These are phyloP conservation scores for Closterium sp. DNA, from an alignment of 139 green algal species.

Conservation along the genomic window DNA sequence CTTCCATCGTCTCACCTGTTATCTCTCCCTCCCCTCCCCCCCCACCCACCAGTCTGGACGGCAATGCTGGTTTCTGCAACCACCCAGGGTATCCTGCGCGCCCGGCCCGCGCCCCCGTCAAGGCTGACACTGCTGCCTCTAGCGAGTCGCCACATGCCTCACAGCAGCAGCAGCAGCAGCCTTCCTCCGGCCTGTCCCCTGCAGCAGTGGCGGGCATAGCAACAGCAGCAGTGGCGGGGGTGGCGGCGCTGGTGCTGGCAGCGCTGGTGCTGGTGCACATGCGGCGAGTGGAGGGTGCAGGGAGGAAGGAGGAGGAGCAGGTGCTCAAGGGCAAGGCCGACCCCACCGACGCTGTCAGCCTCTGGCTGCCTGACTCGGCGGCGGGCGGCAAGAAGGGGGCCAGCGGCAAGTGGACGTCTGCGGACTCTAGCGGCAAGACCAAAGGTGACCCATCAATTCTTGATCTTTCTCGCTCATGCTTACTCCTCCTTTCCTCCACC, in stretches of 20 bases:
- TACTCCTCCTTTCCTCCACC: no score
- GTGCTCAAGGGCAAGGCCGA: background rate
- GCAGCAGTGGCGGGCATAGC: background rate
- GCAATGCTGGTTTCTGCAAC: background rate
- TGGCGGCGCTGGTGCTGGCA: background rate
- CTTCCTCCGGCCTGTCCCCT: background rate
- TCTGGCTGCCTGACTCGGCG: background rate
- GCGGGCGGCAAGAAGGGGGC: background rate
- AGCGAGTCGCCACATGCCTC: background rate
- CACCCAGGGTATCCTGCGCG: background rate
- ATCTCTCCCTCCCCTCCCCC: background rate
- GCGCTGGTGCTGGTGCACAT: background rate
- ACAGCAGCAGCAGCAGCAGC: background rate
- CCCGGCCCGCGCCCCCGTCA: background rate
- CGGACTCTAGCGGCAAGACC: background rate
- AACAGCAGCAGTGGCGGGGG: background rate
- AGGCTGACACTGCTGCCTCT: background rate
- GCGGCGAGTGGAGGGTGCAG: background rate
- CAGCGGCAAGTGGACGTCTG: background rate
- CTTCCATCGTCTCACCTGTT: background rate
- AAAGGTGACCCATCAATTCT: background rate
- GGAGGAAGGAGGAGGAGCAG: background rate
- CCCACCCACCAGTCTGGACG: background rate
- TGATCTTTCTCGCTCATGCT: no score
- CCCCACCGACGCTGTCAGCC: background rate